Evolutionary conservation across 345 rosid species (phyloP), one percentile per base, ranked within the genome.

Genomic region (Gossypium ekmanianum): DNA sequence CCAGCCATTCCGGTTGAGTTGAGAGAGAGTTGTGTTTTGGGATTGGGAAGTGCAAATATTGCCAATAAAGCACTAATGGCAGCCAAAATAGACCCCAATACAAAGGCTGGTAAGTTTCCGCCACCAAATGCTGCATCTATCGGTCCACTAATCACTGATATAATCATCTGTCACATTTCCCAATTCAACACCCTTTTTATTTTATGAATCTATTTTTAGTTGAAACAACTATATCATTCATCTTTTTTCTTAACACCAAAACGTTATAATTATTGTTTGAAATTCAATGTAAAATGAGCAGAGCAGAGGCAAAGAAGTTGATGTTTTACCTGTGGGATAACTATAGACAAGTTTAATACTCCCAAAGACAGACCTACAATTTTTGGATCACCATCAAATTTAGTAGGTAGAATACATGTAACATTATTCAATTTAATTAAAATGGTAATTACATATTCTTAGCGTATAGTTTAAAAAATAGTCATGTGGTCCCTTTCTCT

Each of bases 71-170:
- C 72, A 7, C 78, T 75, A n/a, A 75, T 26, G 1, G 55, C 56
- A 11, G 73, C 64, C 13, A 48, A 18, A 0, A 56, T 26, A 8
- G 78, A 14, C 22, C 72, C 78, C 55, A 75, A 41, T 22, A 75
- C 78, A 39, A 75, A 75, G 22, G 78, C 78, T 1, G 72, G 65
- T 26, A 75, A 39, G 83, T 92, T 94, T 4, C 97, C 97, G 0
- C 97, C 98, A 47, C 97, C 94, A 44, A 89, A 91, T 11, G 87
- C 27, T 27, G 82, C 85, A 50, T 94, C 98, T 50, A 88, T 75
- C 3, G 91, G 92, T 65, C 98, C 98, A 11, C 88, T 84, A 2
- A 81, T 75, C 3, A 88, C 81, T 0, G 98, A 91, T 54, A 94
- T 83, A 13, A 94, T 0, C 97, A 94, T 92, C 97, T 94, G 79